A percentile compares a stretch with the other conserved stretches of the same genome.
phyloP scores from a whole-genome alignment of 371 early-diverging fungal species.

The Rhizopus arrhizus region DNA sequence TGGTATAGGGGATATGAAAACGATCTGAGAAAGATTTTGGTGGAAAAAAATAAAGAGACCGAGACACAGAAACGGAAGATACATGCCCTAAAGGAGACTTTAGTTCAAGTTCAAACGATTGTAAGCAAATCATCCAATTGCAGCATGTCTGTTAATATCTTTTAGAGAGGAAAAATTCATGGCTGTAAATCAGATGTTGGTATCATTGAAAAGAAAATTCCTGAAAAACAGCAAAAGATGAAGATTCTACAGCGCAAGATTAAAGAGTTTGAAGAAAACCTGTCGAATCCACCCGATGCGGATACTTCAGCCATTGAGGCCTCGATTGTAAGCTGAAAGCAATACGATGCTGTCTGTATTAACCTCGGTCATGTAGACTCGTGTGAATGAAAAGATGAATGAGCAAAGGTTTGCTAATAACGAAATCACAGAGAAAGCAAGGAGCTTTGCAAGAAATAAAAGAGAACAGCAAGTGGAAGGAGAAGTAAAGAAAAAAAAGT shows the following conservation, averaged over 20 bases:
- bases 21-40: not conserved
- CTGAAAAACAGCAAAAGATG: constrained; percentile 41
- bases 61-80: not conserved
- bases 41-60: not conserved
- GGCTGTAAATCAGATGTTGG: constrained; percentile 21
- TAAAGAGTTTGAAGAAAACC: constrained; percentile 43
- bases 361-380: not conserved
- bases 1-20: constrained; percentile 10
- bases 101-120: not conserved
- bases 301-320: constrained; percentile 39
- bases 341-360: not conserved
- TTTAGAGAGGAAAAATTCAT: constrained; percentile 11
- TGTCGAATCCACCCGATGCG: constrained; percentile 33
- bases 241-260: constrained; percentile 47
- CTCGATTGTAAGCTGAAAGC: constrained; percentile 38
- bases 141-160: no score
- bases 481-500: constrained; percentile 27
- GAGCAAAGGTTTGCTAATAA: not conserved
- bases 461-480: constrained; percentile 6
- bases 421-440: not conserved
- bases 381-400: not conserved
- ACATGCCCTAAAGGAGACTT: not conserved
- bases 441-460: not conserved
- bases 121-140: not conserved
- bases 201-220: constrained; percentile 40